Conservation (phyloP, 495 filamentous ascomycete genomes). For the Neurospora tetraspora region DNA sequence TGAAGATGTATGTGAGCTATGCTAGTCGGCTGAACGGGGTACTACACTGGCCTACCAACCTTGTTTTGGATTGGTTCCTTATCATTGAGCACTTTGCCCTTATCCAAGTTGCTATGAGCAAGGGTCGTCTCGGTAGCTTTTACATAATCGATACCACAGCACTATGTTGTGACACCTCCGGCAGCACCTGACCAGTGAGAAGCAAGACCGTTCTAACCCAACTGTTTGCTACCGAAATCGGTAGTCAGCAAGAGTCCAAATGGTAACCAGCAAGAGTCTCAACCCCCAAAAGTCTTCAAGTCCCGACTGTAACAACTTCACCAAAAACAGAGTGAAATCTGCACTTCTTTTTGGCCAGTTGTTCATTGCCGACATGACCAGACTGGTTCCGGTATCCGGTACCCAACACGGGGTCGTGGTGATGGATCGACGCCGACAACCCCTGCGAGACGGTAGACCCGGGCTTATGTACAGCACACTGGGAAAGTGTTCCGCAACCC, state of each 20-base stretch:
- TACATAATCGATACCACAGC: background rate
- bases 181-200: background rate
- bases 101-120: background rate
- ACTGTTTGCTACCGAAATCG: background rate
- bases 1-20: background rate
- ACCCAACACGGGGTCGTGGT: background rate
- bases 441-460: background rate
- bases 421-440: background rate
- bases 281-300: background rate
- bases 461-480: background rate
- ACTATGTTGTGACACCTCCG: background rate
- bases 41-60: background rate
- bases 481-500: background rate
- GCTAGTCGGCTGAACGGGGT: background rate
- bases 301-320: background rate
- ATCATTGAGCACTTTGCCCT: background rate
- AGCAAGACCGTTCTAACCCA: background rate
- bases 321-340: too few relatives aligned
- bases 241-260: too few relatives aligned
- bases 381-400: background rate
- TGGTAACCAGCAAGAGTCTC: too few relatives aligned
- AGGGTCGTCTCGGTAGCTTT: background rate
- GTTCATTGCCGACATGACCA: background rate
- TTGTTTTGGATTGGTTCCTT: background rate
- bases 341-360: background rate